These are phyloP conservation scores for Hypoxylon sp. DNA, from an alignment of 2,329 filamentous ascomycete genomes.

Conservation along the genomic window DNA sequence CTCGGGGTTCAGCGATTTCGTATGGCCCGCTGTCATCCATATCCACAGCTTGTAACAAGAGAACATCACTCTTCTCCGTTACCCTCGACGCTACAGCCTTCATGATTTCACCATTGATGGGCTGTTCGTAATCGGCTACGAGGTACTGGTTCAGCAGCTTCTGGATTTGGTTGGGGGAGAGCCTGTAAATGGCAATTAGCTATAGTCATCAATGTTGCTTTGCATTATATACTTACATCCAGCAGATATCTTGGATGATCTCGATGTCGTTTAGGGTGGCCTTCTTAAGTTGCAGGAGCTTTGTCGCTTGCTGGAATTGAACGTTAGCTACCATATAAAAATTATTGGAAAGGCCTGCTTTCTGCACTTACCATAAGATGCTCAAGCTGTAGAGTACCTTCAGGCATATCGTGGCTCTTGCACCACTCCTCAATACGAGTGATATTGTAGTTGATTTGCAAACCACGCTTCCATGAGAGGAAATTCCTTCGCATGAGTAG, in stretches of 20 bases:
- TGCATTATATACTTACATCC: conserved; percentile 83
- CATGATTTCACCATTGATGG: conserved; percentile 99
- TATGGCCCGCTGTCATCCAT: conserved; percentile 99
- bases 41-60: conserved; percentile 93
- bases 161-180: conserved; percentile 98
- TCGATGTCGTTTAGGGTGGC: conserved; percentile 99
- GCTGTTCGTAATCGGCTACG: conserved; percentile 98
- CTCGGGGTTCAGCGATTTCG: conserved; percentile 96
- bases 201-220: conserved; percentile 21
- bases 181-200: conserved; percentile 65
- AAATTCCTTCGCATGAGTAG: conserved; percentile 98
- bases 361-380: conserved; percentile 86
- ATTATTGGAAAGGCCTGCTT: background rate
- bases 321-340: conserved; percentile 49
- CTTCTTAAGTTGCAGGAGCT: conserved; percentile 98
- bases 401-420: conserved; percentile 99
- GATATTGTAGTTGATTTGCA: conserved; percentile 99
- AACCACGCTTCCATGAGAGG: conserved; percentile 97
- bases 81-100: conserved; percentile 97
- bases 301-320: conserved; percentile 85
- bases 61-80: conserved; percentile 97
- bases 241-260: conserved; percentile 99
- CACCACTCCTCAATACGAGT: conserved; percentile 99
- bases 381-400: conserved; percentile 96
- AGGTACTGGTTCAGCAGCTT: conserved; percentile 99